Evolutionary conservation across 176 grass and related monocot species (phyloP).

Genomic region (Themeda triandra): DNA sequence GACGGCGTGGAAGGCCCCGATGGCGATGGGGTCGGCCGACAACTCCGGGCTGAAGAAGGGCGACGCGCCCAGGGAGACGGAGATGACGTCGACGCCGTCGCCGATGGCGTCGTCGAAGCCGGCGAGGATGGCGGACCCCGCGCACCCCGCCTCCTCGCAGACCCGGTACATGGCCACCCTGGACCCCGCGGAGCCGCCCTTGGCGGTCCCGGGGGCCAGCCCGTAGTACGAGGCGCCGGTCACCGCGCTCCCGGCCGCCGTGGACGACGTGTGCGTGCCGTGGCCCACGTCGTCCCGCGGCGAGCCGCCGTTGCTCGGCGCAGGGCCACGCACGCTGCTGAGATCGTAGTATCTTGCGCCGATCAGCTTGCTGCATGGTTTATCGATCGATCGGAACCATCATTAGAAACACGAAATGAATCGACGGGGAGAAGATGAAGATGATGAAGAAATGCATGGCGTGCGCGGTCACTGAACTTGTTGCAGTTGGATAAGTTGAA

Average conservation of each 20-base stretch:
- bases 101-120: constrained; percentile 84
- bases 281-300: constrained; percentile 60
- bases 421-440: too few species aligned
- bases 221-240: constrained; percentile 68
- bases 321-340: neutral
- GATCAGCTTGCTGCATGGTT: constrained; percentile 74
- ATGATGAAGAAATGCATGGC: neutral
- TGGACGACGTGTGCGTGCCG: constrained; percentile 87
- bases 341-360: constrained; percentile 77
- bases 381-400: neutral
- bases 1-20: constrained; percentile 82
- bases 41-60: constrained; percentile 44
- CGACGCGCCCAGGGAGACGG: constrained; percentile 62
- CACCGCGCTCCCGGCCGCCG: constrained; percentile 59
- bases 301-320: neutral
- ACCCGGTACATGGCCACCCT: constrained; percentile 74
- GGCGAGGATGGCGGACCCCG: constrained; percentile 74
- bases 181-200: constrained; percentile 58
- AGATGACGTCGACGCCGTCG: constrained; percentile 70
- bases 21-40: constrained; percentile 65
- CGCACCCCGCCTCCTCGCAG: constrained; percentile 55
- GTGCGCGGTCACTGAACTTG: constrained; percentile 12
- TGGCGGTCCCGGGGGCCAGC: constrained; percentile 58
- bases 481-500: constrained; percentile 82
- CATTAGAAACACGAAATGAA: neutral